Percentiles rank a stretch among this genome's conserved stretches.
Evolutionary conservation across 345 rosid species (phyloP).

Genomic region (Mangifera indica): DNA sequence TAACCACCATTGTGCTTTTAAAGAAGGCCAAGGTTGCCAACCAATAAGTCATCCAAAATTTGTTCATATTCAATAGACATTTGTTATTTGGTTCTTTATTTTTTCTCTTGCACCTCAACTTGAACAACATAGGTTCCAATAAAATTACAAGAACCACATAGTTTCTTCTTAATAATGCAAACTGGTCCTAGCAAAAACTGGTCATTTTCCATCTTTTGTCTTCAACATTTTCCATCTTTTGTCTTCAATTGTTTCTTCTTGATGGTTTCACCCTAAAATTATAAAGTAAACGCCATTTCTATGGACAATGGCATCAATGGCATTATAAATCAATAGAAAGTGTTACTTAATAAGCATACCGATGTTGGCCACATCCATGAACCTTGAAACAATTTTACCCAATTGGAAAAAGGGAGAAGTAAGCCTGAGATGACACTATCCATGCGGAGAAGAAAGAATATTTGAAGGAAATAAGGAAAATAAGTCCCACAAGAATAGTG

Average conservation of each 20-base stretch:
- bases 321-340: background rate
- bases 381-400: background rate
- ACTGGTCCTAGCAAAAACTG: background rate
- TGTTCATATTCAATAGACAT: too few relatives aligned
- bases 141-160: background rate
- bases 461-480: background rate
- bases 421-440: too few relatives aligned
- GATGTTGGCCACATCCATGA: background rate
- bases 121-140: too few relatives aligned
- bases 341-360: background rate
- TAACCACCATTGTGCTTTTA: too few relatives aligned
- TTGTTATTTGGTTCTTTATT: too few relatives aligned
- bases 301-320: background rate
- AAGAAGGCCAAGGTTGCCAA: too few relatives aligned
- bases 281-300: background rate
- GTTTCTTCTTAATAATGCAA: background rate
- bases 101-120: too few relatives aligned
- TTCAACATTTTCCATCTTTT: background rate
- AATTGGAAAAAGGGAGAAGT: too few relatives aligned
- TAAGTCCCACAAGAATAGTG: background rate
- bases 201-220: background rate
- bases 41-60: too few relatives aligned
- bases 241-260: background rate
- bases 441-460: too few relatives aligned
- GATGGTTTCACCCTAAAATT: background rate